Evolutionary conservation across 306 rosid species (phyloP).

Genomic region (Prunus mongolica): DNA sequence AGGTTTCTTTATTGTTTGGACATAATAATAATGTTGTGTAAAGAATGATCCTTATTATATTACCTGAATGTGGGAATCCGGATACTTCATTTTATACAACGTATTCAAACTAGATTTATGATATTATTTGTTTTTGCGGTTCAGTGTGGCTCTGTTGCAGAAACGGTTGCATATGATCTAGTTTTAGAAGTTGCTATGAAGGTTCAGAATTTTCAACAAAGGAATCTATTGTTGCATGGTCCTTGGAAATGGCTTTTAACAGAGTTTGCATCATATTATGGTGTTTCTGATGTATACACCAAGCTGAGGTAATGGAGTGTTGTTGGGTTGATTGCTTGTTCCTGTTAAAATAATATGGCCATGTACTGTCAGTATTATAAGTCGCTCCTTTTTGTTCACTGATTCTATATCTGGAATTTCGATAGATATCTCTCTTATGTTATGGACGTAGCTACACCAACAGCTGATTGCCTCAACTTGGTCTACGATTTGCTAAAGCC

Average conservation of each 20-base stretch:
- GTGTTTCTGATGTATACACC: constrained; percentile 84
- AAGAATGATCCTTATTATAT: background rate
- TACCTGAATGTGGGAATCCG: background rate
- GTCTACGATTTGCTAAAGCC: constrained; percentile 72
- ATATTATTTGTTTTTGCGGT: constrained; percentile 12
- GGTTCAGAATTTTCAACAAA: constrained; percentile 80
- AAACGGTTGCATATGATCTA: constrained; percentile 92
- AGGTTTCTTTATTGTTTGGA: background rate
- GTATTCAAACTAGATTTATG: constrained; percentile 8
- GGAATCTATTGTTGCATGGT: constrained; percentile 73
- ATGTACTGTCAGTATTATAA: background rate
- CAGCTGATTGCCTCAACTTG: constrained; percentile 90
- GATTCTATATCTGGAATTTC: background rate
- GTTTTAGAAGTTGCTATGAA: constrained; percentile 95
- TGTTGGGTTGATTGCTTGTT: constrained; percentile 9
- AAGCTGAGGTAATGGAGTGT: constrained; percentile 67
- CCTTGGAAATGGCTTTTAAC: constrained; percentile 97
- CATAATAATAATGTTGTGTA: background rate
- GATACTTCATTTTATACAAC: background rate
- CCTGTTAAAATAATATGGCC: constrained; percentile 7
- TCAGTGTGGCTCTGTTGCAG: constrained; percentile 93
- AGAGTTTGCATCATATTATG: constrained; percentile 90
- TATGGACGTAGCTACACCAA: constrained; percentile 98
- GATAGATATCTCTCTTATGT: constrained; percentile 82
- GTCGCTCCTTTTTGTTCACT: background rate